These are phyloP conservation scores for Xylaria sp. DNA, from an alignment of 2,329 filamentous ascomycete species.

Conservation along the genomic window DNA sequence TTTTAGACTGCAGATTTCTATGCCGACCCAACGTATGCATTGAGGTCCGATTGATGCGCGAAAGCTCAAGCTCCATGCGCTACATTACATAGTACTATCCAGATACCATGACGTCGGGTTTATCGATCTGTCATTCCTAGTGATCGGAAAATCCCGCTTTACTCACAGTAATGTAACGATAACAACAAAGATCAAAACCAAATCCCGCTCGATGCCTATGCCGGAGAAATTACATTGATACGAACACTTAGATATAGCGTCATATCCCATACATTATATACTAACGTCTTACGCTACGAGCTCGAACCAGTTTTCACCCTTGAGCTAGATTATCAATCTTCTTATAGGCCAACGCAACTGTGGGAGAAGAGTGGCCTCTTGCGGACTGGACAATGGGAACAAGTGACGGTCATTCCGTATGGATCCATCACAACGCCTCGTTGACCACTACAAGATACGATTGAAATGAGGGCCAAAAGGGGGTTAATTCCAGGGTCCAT, in stretches of 20 bases:
- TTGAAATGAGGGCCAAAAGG: not conserved
- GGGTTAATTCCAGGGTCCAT: not conserved
- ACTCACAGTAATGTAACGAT: not conserved
- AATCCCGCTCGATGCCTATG: not conserved
- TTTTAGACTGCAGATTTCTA: not conserved
- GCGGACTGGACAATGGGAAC: not conserved
- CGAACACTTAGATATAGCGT: not conserved
- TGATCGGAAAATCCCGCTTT: not conserved
- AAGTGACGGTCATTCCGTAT: conserved; percentile 10
- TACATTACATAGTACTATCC: conserved; percentile 5
- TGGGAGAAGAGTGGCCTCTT: conserved; percentile 2
- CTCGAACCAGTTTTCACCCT: not conserved
- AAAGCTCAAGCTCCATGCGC: conserved; percentile 2
- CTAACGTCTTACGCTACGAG: not conserved
- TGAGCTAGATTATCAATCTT: not conserved
- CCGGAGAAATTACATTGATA: not conserved
- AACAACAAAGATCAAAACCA: not conserved
- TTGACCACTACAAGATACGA: conserved; percentile 17
- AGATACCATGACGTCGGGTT: conserved; percentile 8
- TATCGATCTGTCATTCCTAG: conserved; percentile 10
- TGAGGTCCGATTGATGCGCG: not conserved
- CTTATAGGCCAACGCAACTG: not conserved
- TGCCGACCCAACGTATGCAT: conserved; percentile 5
- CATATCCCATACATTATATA: not conserved
- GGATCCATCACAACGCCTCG: conserved; percentile 1